Evolutionary conservation across 2,329 filamentous ascomycete genomes (phyloP).

Genomic region (Fusarium mundagurra): DNA sequence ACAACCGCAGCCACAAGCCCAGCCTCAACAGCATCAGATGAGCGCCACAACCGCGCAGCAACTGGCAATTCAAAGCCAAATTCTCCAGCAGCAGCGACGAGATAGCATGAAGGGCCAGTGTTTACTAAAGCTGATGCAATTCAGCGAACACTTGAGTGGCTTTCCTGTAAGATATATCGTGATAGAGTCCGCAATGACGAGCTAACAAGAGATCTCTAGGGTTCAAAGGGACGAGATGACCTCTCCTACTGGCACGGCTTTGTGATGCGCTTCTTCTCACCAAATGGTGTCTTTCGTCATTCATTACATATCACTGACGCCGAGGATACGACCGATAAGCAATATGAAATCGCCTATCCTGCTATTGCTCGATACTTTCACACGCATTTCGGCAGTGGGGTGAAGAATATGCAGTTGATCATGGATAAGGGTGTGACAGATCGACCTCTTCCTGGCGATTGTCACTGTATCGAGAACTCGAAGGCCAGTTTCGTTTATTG

Average conservation of each 20-base stretch:
- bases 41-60: conserved; percentile 48
- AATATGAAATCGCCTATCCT: conserved; percentile 85
- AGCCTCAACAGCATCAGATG: conserved; percentile 46
- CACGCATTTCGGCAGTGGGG: conserved; percentile 87
- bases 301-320: conserved; percentile 68
- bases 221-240: conserved; percentile 71
- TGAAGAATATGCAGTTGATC: conserved; percentile 86
- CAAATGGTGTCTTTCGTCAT: conserved; percentile 79
- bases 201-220: conserved; percentile 48
- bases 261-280: conserved; percentile 83
- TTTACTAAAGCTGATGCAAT: conserved; percentile 68
- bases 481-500: conserved; percentile 88
- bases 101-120: conserved; percentile 66
- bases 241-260: conserved; percentile 82
- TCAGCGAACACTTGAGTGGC: conserved; percentile 69
- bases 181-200: neutral
- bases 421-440: conserved; percentile 74
- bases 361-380: conserved; percentile 89
- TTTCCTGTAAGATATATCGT: conserved; percentile 57
- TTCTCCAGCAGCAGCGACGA: conserved; percentile 59
- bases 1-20: conserved; percentile 44
- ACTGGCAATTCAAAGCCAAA: conserved; percentile 46
- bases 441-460: conserved; percentile 67
- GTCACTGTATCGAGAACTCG: conserved; percentile 78
- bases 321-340: conserved; percentile 73